Percentiles rank a stretch among this genome's conserved stretches.
Evolutionary conservation across 768 basidiomycete genomes (phyloP).

Genomic region (Boletus sp.): DNA sequence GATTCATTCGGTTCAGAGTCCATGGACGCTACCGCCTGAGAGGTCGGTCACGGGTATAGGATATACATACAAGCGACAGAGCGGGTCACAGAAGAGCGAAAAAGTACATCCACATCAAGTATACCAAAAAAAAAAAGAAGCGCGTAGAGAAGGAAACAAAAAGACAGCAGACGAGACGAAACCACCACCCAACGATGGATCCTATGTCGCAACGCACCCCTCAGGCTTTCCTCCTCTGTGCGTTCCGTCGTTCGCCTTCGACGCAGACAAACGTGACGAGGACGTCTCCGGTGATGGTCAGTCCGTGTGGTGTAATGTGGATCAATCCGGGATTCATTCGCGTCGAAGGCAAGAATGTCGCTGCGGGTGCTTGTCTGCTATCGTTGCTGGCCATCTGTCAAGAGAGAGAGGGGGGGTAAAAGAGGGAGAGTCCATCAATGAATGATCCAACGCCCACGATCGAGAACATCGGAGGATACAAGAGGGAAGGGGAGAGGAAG

Average conservation of each 20-base stretch:
- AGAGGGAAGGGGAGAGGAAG: background rate
- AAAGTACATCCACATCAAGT: background rate
- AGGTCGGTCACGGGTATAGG: background rate
- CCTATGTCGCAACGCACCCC: too few species aligned
- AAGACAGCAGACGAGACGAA: background rate
- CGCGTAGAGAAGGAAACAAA: background rate
- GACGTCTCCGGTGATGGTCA: slow-evolving; percentile 34
- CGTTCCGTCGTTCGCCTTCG: slow-evolving; percentile 33
- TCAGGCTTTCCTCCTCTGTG: slow-evolving; percentile 21
- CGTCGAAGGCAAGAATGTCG: slow-evolving; percentile 28
- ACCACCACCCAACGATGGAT: background rate
- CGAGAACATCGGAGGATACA: background rate
- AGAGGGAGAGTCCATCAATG: background rate
- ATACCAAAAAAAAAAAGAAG: background rate
- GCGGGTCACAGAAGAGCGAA: background rate
- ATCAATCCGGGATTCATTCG: slow-evolving; percentile 30
- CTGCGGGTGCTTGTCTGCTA: slow-evolving; percentile 32
- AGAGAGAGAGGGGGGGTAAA: too few species aligned
- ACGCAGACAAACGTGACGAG: slow-evolving; percentile 33
- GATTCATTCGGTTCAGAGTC: background rate
- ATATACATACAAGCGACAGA: background rate
- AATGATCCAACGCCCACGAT: background rate
- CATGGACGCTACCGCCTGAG: background rate
- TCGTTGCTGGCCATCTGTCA: slow-evolving; percentile 33
- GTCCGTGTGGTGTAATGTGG: slow-evolving; percentile 33